These are phyloP conservation scores for Ensete ventricosum DNA, from an alignment of 176 grass and related monocot genomes.

Conservation along the genomic window DNA sequence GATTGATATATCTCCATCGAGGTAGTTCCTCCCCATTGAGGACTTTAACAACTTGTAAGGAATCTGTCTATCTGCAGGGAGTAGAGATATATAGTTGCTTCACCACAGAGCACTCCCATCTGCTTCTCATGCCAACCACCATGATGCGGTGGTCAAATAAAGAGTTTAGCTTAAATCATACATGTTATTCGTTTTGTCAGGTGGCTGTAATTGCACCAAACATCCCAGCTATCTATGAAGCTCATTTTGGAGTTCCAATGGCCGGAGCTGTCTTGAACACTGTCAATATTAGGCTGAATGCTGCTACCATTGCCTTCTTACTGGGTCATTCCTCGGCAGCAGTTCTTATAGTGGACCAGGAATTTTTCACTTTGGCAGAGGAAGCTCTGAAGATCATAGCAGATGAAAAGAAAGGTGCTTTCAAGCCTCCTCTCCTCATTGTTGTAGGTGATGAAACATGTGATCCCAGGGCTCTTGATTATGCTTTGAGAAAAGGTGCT, in stretches of 20 bases:
- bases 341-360: constrained; percentile 85
- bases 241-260: constrained; percentile 89
- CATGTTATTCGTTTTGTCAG: constrained; percentile 18
- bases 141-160: neutral
- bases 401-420: constrained; percentile 44
- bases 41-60: no score
- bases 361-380: constrained; percentile 72
- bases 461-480: constrained; percentile 34
- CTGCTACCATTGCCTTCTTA: constrained; percentile 60
- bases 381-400: constrained; percentile 57
- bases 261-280: constrained; percentile 74
- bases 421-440: constrained; percentile 49
- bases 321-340: constrained; percentile 61
- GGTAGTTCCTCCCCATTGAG: no score
- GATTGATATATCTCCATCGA: no score
- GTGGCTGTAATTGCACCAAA: constrained; percentile 91
- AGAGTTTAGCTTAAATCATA: neutral
- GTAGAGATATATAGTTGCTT: no score
- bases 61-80: no score
- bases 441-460: constrained; percentile 53
- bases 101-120: no score
- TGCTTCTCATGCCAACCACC: neutral
- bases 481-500: constrained; percentile 60
- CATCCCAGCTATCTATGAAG: constrained; percentile 73
- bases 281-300: constrained; percentile 69